These are phyloP conservation scores for Ogataea hybrid DNA, from an alignment of 1,139 yeast species.

Conservation along the genomic window DNA sequence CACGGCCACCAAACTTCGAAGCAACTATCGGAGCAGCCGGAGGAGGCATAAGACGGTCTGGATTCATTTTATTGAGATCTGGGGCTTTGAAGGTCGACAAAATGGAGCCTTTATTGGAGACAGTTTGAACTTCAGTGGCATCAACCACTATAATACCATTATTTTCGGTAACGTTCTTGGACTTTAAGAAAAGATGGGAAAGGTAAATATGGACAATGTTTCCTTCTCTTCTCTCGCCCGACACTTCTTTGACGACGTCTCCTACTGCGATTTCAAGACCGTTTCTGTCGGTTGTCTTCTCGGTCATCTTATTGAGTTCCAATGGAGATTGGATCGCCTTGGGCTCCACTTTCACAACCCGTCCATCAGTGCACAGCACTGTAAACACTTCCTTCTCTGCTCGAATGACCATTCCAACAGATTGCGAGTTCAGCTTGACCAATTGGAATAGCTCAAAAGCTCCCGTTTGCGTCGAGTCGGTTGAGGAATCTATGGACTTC, in stretches of 20 bases:
- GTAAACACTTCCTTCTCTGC: constrained; percentile 86
- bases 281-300: constrained; percentile 81
- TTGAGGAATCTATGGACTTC: constrained; percentile 71
- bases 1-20: constrained; percentile 67
- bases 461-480: constrained; percentile 58
- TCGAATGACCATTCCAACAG: constrained; percentile 85
- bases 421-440: constrained; percentile 82
- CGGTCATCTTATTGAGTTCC: constrained; percentile 59
- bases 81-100: constrained; percentile 53
- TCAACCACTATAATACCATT: constrained; percentile 88
- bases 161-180: constrained; percentile 77
- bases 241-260: constrained; percentile 81
- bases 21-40: constrained; percentile 56
- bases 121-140: constrained; percentile 73
- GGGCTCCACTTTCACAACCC: constrained; percentile 68
- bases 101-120: constrained; percentile 74
- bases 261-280: constrained; percentile 88
- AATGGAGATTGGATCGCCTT: constrained; percentile 79
- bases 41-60: constrained; percentile 54
- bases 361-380: constrained; percentile 83
- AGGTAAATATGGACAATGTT: constrained; percentile 83
- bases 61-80: constrained; percentile 68
- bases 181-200: constrained; percentile 72
- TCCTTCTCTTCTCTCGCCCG: constrained; percentile 86
- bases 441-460: constrained; percentile 85